Conservation (phyloP, 805 yeast species). For the Yamadazyma nakazawae region DNA sequence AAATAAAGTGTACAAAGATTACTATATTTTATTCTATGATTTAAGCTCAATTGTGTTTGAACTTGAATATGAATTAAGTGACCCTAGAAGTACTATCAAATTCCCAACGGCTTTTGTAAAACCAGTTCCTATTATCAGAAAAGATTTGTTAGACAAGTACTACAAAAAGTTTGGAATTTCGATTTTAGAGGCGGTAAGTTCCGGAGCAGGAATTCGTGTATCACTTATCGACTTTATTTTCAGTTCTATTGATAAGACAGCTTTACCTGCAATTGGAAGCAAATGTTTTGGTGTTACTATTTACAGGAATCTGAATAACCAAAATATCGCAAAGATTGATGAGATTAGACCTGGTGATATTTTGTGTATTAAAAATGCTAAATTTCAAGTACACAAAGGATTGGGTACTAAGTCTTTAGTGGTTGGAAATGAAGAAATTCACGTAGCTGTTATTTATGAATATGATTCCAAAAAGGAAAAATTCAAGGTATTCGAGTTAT, state of each 20-base stretch:
- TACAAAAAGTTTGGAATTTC: constrained; percentile 42
- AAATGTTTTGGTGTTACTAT: constrained; percentile 73
- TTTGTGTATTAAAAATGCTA: constrained; percentile 69
- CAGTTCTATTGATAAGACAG: constrained; percentile 14
- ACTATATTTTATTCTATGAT: constrained; percentile 70
- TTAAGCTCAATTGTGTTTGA: constrained; percentile 64
- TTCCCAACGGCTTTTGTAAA: constrained; percentile 24
- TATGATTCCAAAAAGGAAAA: constrained; percentile 73
- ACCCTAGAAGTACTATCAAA: constrained; percentile 51
- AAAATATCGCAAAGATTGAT: constrained; percentile 47
- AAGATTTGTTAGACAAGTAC: constrained; percentile 47
- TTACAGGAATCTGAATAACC: constrained; percentile 47
- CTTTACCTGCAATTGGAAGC: constrained; percentile 57
- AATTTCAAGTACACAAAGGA: constrained; percentile 68
- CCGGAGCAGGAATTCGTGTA: constrained; percentile 8
- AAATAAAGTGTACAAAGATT: constrained; percentile 50
- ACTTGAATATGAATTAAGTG: constrained; percentile 49
- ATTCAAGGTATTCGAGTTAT: constrained; percentile 62
- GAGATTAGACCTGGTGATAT: constrained; percentile 83
- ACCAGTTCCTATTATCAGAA: constrained; percentile 45
- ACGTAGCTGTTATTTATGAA: constrained; percentile 62
- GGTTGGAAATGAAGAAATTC: constrained; percentile 51
- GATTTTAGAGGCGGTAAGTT: constrained; percentile 12
- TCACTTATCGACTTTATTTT: constrained; percentile 25
- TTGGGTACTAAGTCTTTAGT: constrained; percentile 38